Evolutionary conservation across 1,284 basidiomycete species (phyloP), one percentile per base, ranked within the genome.

Genomic region (Coniferiporia weirii): DNA sequence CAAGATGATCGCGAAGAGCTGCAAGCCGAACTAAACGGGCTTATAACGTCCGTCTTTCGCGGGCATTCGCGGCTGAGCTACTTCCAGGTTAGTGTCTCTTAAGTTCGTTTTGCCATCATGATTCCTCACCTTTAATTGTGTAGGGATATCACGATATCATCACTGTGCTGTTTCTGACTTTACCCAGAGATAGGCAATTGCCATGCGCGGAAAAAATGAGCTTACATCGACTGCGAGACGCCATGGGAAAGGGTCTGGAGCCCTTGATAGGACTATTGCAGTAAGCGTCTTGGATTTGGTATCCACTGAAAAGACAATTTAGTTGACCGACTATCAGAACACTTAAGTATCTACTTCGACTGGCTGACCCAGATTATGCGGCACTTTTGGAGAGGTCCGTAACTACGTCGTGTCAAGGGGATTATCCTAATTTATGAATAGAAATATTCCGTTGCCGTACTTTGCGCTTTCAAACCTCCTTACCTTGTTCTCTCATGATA

Each of bases 131-230:
- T 35, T 9, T 27, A 32, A n/a, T 9, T 20, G 38, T 27, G 27
- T 46, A 93, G 84, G 95, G 95, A 45, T 96, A 93, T 70, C 95
- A 98, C 70, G 95, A 97, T 69, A 92, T 98, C 50, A 79, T 93
- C 35, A 89, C 91, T 0, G 91, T 97, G 10, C 64, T 97, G 0
- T 89, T 91, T 65, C 79, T 97, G 32, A 95, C 93, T 0, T 76
- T 95, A 7, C 86, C 87, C 1, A 68, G 71, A 34, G 79, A 83
- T 44, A 61, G 83, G 22, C 81, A 84, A 61, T 67, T 89, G 20
- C 73, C 72, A 17, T 83, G 82, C 63, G 77, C 79, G 54, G 84
- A 89, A 75, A 82, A 90, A 67, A 66, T 97, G 63, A 92, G 89
- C 59, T 73, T 97, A 47, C 87, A 93, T 64, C 76, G 93, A 27